A percentile compares a stretch with the other conserved stretches of the same genome.
Evolutionary conservation across 257 asterid genomes (phyloP).

Genomic region (Solanum habrochaites): DNA sequence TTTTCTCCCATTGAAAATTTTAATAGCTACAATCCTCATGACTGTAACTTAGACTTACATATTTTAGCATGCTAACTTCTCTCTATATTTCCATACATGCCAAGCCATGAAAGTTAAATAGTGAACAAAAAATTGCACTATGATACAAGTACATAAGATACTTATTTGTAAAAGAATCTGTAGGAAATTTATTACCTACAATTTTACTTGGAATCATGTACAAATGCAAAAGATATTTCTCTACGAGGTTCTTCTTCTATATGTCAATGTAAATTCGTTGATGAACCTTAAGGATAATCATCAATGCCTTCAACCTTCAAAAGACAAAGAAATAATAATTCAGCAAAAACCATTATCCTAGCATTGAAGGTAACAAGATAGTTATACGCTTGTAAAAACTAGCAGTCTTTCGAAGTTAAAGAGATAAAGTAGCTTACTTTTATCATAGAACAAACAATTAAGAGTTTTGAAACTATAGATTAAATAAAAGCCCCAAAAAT

Average conservation of each 20-base stretch:
- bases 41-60: neutral
- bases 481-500: no score
- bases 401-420: no score
- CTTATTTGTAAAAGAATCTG: neutral
- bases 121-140: neutral
- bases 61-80: neutral
- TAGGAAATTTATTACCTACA: conserved; percentile 25
- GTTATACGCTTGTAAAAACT: neutral
- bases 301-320: conserved; percentile 73
- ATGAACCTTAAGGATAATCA: conserved; percentile 88
- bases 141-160: neutral
- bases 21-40: neutral
- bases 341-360: neutral
- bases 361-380: neutral
- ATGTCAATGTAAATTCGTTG: conserved; percentile 79
- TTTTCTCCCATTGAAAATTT: neutral
- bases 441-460: neutral
- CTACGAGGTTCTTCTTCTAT: conserved; percentile 79
- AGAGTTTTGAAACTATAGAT: no score
- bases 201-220: conserved; percentile 82
- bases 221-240: conserved; percentile 73
- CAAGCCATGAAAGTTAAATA: neutral
- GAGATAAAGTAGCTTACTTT: neutral
- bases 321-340: neutral
- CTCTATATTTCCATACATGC: neutral